These are phyloP conservation scores for Talaromyces funiculosus DNA, from an alignment of 2,329 filamentous ascomycete genomes.

Conservation along the genomic window DNA sequence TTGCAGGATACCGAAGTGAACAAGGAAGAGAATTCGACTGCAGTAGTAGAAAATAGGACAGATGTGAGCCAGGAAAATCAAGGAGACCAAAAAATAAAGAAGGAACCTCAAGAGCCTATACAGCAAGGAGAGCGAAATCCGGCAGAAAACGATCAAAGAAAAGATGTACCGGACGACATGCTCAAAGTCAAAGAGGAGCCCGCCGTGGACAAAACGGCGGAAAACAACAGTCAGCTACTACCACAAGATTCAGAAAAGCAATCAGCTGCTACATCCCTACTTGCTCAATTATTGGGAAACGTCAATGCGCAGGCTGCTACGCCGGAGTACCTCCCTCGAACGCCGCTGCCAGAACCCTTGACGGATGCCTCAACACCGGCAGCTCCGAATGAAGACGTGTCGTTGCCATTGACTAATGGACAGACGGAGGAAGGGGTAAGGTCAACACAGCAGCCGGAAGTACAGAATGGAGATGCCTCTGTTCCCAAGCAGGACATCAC, in stretches of 20 bases:
- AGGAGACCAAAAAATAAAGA: not conserved
- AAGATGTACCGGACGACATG: not conserved
- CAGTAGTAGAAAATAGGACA: not conserved
- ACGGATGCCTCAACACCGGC: constrained; percentile 13
- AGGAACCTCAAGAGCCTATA: not conserved
- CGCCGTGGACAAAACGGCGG: constrained; percentile 23
- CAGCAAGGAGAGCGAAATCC: not conserved
- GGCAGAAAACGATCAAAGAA: not conserved
- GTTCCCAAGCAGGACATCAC: constrained; percentile 2
- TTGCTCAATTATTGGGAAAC: constrained; percentile 36
- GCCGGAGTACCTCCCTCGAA: constrained; percentile 11
- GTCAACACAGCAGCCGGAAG: not conserved
- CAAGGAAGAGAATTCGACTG: not conserved
- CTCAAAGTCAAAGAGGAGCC: not conserved
- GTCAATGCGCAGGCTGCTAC: constrained; percentile 25
- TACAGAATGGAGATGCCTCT: not conserved
- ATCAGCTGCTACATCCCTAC: constrained; percentile 36
- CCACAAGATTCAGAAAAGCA: constrained; percentile 31
- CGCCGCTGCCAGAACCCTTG: constrained; percentile 13
- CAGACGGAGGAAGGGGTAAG: not conserved
- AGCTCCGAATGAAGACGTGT: constrained; percentile 6
- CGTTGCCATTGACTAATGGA: not conserved
- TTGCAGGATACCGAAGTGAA: constrained; percentile 1
- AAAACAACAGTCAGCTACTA: constrained; percentile 24
- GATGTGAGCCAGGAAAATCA: not conserved